Evolutionary conservation across 2,329 filamentous ascomycete genomes (phyloP).

Genomic region (Arachnomyces sp.): DNA sequence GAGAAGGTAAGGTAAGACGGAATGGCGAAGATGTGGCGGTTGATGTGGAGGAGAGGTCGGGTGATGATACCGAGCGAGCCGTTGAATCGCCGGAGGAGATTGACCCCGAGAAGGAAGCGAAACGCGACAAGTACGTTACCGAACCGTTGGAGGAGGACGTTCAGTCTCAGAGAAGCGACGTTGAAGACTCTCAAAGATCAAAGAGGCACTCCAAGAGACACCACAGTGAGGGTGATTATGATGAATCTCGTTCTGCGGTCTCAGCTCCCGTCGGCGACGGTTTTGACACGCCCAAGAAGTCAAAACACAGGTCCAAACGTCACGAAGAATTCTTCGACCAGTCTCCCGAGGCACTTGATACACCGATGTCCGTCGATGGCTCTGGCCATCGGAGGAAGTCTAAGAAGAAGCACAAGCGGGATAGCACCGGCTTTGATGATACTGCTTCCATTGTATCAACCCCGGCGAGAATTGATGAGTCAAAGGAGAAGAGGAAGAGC

Average conservation of each 20-base stretch:
- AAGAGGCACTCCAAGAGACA: too few relatives aligned
- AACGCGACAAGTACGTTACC: background rate
- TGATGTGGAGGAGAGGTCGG: background rate
- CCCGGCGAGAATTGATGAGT: constrained; percentile 24
- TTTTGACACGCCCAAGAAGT: constrained; percentile 8
- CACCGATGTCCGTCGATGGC: constrained; percentile 12
- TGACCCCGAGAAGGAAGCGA: background rate
- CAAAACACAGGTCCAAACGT: constrained; percentile 18
- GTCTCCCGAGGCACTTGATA: constrained; percentile 18
- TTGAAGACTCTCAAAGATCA: background rate
- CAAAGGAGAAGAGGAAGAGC: constrained; percentile 20
- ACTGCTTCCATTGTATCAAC: constrained; percentile 28
- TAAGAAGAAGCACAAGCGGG: constrained; percentile 23
- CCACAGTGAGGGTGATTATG: too few relatives aligned
- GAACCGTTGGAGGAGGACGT: background rate
- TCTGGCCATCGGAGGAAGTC: constrained; percentile 15
- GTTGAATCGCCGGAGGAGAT: background rate
- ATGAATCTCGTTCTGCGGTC: background rate
- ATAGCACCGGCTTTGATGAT: constrained; percentile 29
- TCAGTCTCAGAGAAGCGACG: background rate
- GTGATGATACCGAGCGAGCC: background rate
- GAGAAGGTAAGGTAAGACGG: constrained; percentile 13
- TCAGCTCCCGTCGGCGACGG: background rate
- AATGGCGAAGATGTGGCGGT: constrained; percentile 7
- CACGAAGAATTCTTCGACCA: constrained; percentile 10